Conservation (phyloP, 2,329 filamentous ascomycete genomes). For the Colletotrichum lindemuthianum region DNA sequence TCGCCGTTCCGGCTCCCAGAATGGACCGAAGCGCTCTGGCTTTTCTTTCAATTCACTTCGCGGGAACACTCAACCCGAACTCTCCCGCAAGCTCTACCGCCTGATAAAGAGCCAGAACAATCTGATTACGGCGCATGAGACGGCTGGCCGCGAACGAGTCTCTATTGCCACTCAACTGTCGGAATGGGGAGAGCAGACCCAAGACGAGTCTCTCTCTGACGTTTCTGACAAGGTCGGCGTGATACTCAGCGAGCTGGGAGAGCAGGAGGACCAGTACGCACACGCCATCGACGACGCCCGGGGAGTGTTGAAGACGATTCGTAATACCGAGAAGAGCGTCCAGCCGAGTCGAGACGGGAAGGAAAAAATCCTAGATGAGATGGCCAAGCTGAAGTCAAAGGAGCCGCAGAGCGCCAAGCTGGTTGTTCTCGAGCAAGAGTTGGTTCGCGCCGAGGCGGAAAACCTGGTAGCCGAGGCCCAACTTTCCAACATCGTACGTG, state of each 20-base stretch:
- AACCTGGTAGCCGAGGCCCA: constrained; percentile 96
- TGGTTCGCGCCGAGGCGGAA: constrained; percentile 95
- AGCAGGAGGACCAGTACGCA: constrained; percentile 91
- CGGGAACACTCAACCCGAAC: constrained; percentile 84
- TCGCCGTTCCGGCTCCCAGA: constrained; percentile 50
- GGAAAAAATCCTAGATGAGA: constrained; percentile 90
- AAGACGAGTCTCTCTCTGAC: constrained; percentile 87
- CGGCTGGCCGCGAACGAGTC: constrained; percentile 84
- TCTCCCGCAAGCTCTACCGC: constrained; percentile 87
- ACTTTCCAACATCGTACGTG: constrained; percentile 87
- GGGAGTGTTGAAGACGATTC: constrained; percentile 85
- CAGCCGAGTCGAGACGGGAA: constrained; percentile 91
- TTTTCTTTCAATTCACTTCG: constrained; percentile 91
- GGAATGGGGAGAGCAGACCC: constrained; percentile 94
- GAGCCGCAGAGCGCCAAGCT: constrained; percentile 87
- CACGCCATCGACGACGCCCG: constrained; percentile 89
- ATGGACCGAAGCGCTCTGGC: constrained; percentile 48
- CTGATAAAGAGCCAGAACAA: constrained; percentile 96
- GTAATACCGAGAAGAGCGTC: constrained; percentile 95
- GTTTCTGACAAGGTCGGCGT: constrained; percentile 97
- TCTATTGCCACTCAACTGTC: constrained; percentile 90
- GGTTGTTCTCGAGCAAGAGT: constrained; percentile 91
- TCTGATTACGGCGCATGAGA: constrained; percentile 84
- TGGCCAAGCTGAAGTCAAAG: constrained; percentile 89
- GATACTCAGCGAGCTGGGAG: constrained; percentile 88